Percentiles rank a stretch among this genome's conserved stretches.
Evolutionary conservation across 805 yeast genomes (phyloP).

Genomic region (Debaryomyces prosopidis): DNA sequence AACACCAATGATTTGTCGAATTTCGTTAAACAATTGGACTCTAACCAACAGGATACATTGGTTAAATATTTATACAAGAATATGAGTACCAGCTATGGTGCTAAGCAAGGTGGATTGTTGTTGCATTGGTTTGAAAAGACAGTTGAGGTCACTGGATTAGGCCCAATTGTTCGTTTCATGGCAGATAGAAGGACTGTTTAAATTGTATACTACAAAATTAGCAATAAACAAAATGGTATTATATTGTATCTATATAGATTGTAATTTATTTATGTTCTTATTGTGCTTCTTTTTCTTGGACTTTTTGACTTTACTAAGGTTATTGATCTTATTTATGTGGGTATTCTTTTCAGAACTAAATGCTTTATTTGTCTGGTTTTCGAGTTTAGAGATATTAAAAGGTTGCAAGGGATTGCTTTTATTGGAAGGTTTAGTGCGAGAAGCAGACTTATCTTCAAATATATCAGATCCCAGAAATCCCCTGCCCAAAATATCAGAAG

Average conservation of each 20-base stretch:
- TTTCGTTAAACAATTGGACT: conserved; percentile 57
- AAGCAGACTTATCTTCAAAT: not conserved
- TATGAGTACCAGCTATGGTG: conserved; percentile 75
- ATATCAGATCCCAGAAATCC: conserved; percentile 2
- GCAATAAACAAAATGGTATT: not conserved
- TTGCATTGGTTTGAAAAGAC: conserved; percentile 93
- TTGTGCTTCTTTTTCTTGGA: conserved; percentile 3
- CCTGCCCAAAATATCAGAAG: not conserved
- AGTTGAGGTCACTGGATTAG: conserved; percentile 80
- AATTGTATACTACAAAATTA: not conserved
- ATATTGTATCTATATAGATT: not conserved
- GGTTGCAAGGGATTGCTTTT: not conserved
- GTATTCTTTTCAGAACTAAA: conserved; percentile 1
- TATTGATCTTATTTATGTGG: not conserved
- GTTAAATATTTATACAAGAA: conserved; percentile 84
- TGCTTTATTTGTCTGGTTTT: not conserved
- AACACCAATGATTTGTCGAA: conserved; percentile 63
- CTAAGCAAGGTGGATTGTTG: conserved; percentile 81
- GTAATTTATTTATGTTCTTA: not conserved
- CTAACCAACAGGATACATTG: conserved; percentile 72
- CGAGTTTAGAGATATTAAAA: not conserved
- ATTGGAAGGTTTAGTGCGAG: not conserved
- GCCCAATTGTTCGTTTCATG: conserved; percentile 82
- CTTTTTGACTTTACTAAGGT: conserved; percentile 4
- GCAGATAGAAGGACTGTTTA: conserved; percentile 82